Evolutionary conservation across 2,329 filamentous ascomycete genomes (phyloP).

Genomic region (Arachnomyces sp.): DNA sequence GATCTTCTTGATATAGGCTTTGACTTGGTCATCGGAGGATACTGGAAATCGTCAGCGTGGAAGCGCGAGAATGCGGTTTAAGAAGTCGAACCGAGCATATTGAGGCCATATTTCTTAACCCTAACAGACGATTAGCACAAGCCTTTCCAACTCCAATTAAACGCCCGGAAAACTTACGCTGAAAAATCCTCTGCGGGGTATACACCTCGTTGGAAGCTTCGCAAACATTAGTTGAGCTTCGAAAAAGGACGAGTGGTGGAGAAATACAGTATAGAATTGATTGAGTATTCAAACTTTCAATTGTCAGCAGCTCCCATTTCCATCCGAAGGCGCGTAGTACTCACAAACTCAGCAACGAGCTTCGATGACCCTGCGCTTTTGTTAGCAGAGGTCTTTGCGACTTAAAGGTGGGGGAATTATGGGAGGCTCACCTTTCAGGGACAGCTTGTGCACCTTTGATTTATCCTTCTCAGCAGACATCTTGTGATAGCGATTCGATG

Average conservation of each 20-base stretch:
- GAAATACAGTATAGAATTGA: conserved; percentile 84
- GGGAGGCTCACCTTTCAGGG: conserved; percentile 46
- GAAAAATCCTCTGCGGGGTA: conserved; percentile 96
- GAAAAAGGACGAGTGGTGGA: neutral
- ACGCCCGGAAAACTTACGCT: conserved; percentile 49
- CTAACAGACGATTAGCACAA: conserved; percentile 21
- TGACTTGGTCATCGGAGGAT: conserved; percentile 93
- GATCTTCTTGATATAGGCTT: conserved; percentile 98
- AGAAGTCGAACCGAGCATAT: conserved; percentile 66
- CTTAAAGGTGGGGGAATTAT: neutral
- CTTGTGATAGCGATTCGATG: conserved; percentile 7
- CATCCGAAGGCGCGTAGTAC: conserved; percentile 31
- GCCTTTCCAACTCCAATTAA: neutral
- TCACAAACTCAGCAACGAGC: conserved; percentile 88
- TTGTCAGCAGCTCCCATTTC: conserved; percentile 30
- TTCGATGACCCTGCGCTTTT: conserved; percentile 57
- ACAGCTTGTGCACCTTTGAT: conserved; percentile 90
- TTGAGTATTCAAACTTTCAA: conserved; percentile 79
- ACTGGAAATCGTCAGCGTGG: conserved; percentile 44
- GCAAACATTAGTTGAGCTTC: conserved; percentile 7
- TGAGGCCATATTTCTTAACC: conserved; percentile 98
- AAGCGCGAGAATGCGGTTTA: conserved; percentile 1
- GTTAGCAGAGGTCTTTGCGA: conserved; percentile 23
- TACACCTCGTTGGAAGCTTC: conserved; percentile 70
- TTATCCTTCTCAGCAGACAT: conserved; percentile 53